A percentile compares a stretch with the other conserved stretches of the same genome.
Evolutionary conservation across 768 basidiomycete genomes (phyloP).

Genomic region (Postia placenta): DNA sequence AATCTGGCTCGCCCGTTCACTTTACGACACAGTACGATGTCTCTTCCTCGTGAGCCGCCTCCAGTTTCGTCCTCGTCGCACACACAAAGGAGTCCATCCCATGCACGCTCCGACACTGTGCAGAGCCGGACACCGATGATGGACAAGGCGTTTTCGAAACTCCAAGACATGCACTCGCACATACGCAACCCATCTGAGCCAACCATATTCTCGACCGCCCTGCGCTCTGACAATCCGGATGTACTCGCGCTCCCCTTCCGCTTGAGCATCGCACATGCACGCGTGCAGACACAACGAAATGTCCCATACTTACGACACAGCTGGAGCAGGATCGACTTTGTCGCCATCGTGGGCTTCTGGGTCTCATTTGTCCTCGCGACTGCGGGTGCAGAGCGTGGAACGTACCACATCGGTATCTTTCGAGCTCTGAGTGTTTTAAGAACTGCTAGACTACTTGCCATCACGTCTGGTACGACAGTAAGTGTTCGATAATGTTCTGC

Average conservation of each 20-base stretch:
- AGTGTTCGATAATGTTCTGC: constrained; percentile 21
- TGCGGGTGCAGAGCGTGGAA: constrained; percentile 59
- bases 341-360: constrained; percentile 88
- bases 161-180: constrained; percentile 31
- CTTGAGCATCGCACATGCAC: constrained; percentile 48
- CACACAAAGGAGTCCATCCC: constrained; percentile 5
- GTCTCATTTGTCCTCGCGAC: constrained; percentile 67
- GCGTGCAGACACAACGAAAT: constrained; percentile 54
- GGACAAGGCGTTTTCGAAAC: constrained; percentile 28
- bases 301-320: constrained; percentile 89
- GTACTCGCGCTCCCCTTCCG: constrained; percentile 56
- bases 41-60: constrained; percentile 1
- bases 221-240: constrained; percentile 38
- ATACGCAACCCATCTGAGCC: constrained; percentile 41
- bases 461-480: constrained; percentile 90
- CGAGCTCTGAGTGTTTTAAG: constrained; percentile 84
- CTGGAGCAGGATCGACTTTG: constrained; percentile 86
- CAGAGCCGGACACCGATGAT: constrained; percentile 26
- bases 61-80: constrained; percentile 9
- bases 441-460: constrained; percentile 72
- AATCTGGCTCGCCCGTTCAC: constrained; percentile 52
- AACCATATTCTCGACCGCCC: constrained; percentile 43
- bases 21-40: constrained; percentile 27
- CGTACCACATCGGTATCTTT: constrained; percentile 78
- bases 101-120: constrained; percentile 25